Evolutionary conservation across 129 eudicot species (phyloP).

Genomic region (Erigeron canadensis): DNA sequence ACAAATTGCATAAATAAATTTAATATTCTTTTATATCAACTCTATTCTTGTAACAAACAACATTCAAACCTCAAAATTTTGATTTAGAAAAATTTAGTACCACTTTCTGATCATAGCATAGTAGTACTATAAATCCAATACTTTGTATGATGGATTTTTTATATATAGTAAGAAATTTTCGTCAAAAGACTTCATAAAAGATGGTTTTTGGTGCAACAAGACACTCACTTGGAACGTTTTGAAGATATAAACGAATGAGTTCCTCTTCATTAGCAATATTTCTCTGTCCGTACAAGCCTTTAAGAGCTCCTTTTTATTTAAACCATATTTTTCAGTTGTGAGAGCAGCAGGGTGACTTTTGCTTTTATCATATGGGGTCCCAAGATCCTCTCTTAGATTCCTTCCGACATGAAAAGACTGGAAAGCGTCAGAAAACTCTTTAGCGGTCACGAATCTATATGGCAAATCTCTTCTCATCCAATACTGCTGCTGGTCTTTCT

Average conservation of each 20-base stretch:
- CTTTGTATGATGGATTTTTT: neutral
- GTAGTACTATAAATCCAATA: no score
- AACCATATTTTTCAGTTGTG: constrained; percentile 50
- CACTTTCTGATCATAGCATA: no score
- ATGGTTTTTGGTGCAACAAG: neutral
- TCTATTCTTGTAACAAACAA: no score
- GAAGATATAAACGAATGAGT: constrained; percentile 52
- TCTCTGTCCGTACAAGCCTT: constrained; percentile 61
- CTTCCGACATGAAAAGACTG: constrained; percentile 51
- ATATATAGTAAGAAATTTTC: neutral
- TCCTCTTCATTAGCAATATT: constrained; percentile 63
- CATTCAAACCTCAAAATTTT: no score
- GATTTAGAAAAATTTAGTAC: no score
- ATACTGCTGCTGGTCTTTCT: constrained; percentile 70
- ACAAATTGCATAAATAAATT: neutral
- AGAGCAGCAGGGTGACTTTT: constrained; percentile 73
- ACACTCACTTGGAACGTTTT: constrained; percentile 45
- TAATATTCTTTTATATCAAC: neutral
- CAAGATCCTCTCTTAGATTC: constrained; percentile 38
- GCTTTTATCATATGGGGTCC: constrained; percentile 45
- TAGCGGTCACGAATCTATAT: constrained; percentile 51
- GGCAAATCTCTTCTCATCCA: constrained; percentile 52
- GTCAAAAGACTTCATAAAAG: neutral
- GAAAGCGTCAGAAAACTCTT: constrained; percentile 61
- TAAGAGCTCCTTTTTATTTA: constrained; percentile 55